These are phyloP conservation scores for Saturnispora mendoncae DNA, from an alignment of 805 yeast species.

Conservation along the genomic window DNA sequence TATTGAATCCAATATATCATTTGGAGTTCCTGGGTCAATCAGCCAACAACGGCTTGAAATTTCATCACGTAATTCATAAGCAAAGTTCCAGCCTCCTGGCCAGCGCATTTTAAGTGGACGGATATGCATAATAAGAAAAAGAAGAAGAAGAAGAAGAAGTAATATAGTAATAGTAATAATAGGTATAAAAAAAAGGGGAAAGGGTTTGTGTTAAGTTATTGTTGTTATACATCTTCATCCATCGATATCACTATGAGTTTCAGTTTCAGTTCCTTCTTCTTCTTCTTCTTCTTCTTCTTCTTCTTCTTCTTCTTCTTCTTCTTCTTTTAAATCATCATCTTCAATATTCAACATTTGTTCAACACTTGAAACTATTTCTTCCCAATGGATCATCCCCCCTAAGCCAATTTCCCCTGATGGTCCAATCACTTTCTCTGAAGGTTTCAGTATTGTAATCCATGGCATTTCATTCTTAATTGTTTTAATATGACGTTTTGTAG, in stretches of 20 bases:
- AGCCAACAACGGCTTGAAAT: slow-evolving; percentile 63
- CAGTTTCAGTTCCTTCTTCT: too few species aligned
- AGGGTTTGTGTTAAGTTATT: too few species aligned
- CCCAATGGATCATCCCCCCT: slow-evolving; percentile 67
- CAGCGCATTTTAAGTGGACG: slow-evolving; percentile 85
- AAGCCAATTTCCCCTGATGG: slow-evolving; percentile 52
- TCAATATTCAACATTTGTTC: slow-evolving; percentile 31
- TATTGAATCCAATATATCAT: slow-evolving; percentile 45
- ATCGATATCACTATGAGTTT: too few species aligned
- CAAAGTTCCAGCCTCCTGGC: slow-evolving; percentile 88
- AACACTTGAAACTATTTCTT: slow-evolving; percentile 48
- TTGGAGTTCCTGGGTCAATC: slow-evolving; percentile 88
- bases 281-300: slow-evolving; percentile 25
- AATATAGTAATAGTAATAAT: too few species aligned
- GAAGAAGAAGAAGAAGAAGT: too few species aligned
- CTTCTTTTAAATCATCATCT: slow-evolving; percentile 18
- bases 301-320: slow-evolving; percentile 23
- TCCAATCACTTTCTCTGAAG: slow-evolving; percentile 50
- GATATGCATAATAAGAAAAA: slow-evolving; percentile 63
- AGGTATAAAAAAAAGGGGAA: too few species aligned
- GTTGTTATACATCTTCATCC: too few species aligned
- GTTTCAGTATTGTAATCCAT: slow-evolving; percentile 52
- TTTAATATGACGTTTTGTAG: slow-evolving; percentile 46
- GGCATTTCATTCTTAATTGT: slow-evolving; percentile 52
- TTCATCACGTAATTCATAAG: slow-evolving; percentile 69